A percentile compares a stretch with the other conserved stretches of the same genome.
Evolutionary conservation across 805 yeast species (phyloP).

Genomic region (Hanseniaspora mollemarum): DNA sequence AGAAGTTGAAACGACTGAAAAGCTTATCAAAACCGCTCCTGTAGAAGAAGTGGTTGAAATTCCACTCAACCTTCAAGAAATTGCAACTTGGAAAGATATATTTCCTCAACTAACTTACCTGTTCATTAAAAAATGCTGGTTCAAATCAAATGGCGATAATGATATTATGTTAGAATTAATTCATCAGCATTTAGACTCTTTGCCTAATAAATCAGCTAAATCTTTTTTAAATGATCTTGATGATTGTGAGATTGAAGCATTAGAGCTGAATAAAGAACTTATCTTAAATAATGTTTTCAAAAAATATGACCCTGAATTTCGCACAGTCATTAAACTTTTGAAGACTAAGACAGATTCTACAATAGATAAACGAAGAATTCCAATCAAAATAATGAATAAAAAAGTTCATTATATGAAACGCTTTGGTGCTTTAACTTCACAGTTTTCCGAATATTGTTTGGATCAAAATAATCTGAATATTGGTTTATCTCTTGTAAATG

Average conservation of each 20-base stretch:
- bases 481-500: background rate
- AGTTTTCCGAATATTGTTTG: slow-evolving; percentile 3
- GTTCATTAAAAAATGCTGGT: background rate
- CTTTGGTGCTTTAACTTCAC: background rate
- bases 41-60: slow-evolving; percentile 2
- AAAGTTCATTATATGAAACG: background rate
- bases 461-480: background rate
- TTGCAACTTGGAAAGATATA: slow-evolving; percentile 3
- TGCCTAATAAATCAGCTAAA: background rate
- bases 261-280: background rate
- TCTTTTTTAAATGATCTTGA: background rate
- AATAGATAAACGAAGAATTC: background rate
- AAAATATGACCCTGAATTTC: background rate
- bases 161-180: background rate
- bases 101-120: slow-evolving; percentile 3
- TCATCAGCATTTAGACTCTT: background rate
- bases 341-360: background rate
- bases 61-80: background rate
- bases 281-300: background rate
- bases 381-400: background rate
- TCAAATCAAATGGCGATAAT: background rate
- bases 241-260: background rate
- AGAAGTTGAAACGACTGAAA: slow-evolving; percentile 3
- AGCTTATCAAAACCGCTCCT: background rate
- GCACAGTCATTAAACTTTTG: background rate